phyloP scores from a whole-genome alignment of 768 basidiomycete species.

The Heimioporus sp. region DNA sequence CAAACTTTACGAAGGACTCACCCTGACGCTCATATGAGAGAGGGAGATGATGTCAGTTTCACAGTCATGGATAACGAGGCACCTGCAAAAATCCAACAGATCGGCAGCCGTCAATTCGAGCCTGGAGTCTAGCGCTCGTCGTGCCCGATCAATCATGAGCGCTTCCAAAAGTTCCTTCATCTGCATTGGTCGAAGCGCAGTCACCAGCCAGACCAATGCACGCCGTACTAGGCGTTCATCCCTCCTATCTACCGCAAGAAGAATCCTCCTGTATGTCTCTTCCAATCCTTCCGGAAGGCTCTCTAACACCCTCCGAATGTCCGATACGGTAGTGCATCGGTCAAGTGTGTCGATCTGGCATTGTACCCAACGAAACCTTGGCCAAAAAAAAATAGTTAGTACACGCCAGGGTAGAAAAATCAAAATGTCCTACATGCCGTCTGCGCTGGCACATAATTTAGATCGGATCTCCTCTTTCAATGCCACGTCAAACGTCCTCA shows the following conservation, averaged over 20 bases:
- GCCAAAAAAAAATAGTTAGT: background rate
- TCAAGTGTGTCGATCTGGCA: slow-evolving; percentile 13
- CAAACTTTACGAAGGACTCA: background rate
- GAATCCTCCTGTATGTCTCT: slow-evolving; percentile 22
- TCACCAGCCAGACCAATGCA: slow-evolving; percentile 13
- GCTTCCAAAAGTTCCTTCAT: slow-evolving; percentile 9
- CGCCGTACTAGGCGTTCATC: background rate
- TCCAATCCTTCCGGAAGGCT: slow-evolving; percentile 16
- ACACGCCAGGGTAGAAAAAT: background rate
- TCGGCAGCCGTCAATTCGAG: background rate
- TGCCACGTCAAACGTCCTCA: background rate
- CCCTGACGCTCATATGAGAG: slow-evolving; percentile 19
- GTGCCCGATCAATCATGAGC: background rate
- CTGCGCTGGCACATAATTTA: slow-evolving; percentile 6
- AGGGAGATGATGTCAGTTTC: slow-evolving; percentile 9
- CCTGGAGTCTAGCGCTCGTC: slow-evolving; percentile 1
- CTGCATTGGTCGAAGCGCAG: slow-evolving; percentile 7
- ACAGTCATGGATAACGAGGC: slow-evolving; percentile 8
- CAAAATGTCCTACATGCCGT: slow-evolving; percentile 19
- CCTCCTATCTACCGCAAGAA: slow-evolving; percentile 3
- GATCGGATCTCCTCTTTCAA: slow-evolving; percentile 10
- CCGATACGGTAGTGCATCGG: background rate
- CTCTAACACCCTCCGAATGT: slow-evolving; percentile 3
- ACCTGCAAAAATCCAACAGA: slow-evolving; percentile 2
- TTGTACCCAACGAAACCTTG: slow-evolving; percentile 17